Conservation (phyloP, 2,329 filamentous ascomycete genomes). For the Botrytis medusae region DNA sequence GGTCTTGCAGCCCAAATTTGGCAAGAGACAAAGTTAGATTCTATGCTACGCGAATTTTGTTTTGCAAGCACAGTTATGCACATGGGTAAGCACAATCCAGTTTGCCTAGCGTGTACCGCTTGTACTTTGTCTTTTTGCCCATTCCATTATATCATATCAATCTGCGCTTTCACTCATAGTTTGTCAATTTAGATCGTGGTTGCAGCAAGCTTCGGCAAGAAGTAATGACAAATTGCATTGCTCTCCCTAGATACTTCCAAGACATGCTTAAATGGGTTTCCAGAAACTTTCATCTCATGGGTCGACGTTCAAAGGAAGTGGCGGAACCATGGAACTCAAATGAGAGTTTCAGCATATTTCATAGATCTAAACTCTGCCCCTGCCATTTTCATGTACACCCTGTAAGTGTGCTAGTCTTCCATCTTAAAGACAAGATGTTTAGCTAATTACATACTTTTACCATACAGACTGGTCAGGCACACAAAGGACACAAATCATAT, state of each 20-base stretch:
- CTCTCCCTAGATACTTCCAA: conserved; percentile 21
- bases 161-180: not conserved
- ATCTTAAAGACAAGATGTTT: no score
- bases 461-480: conserved; percentile 13
- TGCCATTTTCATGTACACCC: conserved; percentile 27
- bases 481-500: conserved; percentile 23
- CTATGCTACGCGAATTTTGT: conserved; percentile 28
- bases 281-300: conserved; percentile 26
- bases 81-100: not conserved
- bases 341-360: conserved; percentile 24
- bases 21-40: conserved; percentile 23
- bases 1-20: conserved; percentile 22
- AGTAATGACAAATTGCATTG: conserved; percentile 23
- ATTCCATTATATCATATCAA: not conserved
- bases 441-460: not conserved
- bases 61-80: conserved; percentile 27
- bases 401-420: not conserved
- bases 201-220: conserved; percentile 25
- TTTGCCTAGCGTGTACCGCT: not conserved
- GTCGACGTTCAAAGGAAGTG: conserved; percentile 19
- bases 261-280: conserved; percentile 30
- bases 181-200: conserved; percentile 19
- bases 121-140: no score
- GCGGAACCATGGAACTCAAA: conserved; percentile 11
- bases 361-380: conserved; percentile 23